Evolutionary conservation across 192 early-diverging fungal species (phyloP), one percentile per base, ranked within the genome.

Genomic region (Gigaspora rosea): DNA sequence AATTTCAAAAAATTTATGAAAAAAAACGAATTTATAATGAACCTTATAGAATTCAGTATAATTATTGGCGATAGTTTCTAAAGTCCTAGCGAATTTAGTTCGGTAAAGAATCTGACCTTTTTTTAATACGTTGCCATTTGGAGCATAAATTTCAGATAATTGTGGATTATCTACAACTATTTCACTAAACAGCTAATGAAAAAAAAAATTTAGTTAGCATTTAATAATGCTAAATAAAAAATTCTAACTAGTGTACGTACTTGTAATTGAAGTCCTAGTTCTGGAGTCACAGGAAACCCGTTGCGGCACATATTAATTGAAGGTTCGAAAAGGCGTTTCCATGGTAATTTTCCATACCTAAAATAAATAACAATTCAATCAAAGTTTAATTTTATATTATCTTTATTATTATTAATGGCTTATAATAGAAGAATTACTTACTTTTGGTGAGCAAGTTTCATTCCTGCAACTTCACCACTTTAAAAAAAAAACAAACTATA

Each of bases 391-490:
- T 20, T 52, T 70, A 15, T 3, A 56, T 80, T 16, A 41, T 5
- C 11, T 49, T 13, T 15, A n/a, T 66, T 15, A 27, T 27, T 27
- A 27, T 27, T 27, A 27, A 27, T 27, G 27, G 27, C 27, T 27
- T 27, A 27, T 27, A 27, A 27, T 48, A 20, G 47, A 69, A 18
- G 10, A 51, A 35, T 13, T n/a, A 56, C 82, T 68, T 82, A 91
- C 82, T 80, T 82, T 51, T 85, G 82, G 75, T 97, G 94, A 0
- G 95, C 95, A 22, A 83, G 79, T 71, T 94, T 90, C 69, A 96
- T 89, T 35, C 97, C 97, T 15, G 92, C 88, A 35, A 98, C 86
- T 78, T 98, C 97, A 9, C 97, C 97, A 5, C 88, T 88, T 51
- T 71, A 78, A 9, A 46, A 70, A 78, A 9, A 46, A 70, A 22